Evolutionary conservation across 78 protist species (phyloP), one percentile per base, ranked within the genome.

Genomic region (Carpediemonas membranifera): DNA sequence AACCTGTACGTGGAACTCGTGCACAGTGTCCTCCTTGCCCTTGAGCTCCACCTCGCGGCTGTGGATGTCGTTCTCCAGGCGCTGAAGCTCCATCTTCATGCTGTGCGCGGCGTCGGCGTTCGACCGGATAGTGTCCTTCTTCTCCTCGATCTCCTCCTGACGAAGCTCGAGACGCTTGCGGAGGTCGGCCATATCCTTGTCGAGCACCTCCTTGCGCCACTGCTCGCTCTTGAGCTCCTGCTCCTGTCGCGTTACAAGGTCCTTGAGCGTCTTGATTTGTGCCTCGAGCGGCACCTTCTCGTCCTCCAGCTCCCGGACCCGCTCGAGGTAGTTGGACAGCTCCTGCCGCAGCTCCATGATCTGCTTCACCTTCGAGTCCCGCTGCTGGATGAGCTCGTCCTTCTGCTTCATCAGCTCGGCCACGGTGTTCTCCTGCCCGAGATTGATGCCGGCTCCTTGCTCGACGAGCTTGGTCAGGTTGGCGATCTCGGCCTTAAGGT

Each of bases 381-480:
- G n/a, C 30, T 52, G 30, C 57, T 25, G 13, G 2, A 11, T 65
- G 15, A 90, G 81, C 36, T 76, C 90, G 52, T 82, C 83, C 65
- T 82, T 84, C 31, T 52, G 78, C 47, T 68, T 34, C 25, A 68
- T 1, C 19, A 90, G 79, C 67, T 86, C 91, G 50, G 77, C 66
- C n/a, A 90, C 78, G 0, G 85, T 44, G 36, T 68, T 65, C 77
- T 90, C 89, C 60, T 90, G 87, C 18, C 86, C 85, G 1, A 74
- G 2, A 24, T 65, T 54, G n/a, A 89, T 58, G 9, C 83, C 89
- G 0, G 89, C 73, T 7, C 87, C 90, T 39, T 89, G 84, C 37
- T 84, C 89, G 37, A 86, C 84, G 9, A 84, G 84, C 24, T 57
- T 21, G 27, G 44, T 33, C 27, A 89, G 84, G 28, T 80, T 72